A percentile compares a stretch with the other conserved stretches of the same genome.
Evolutionary conservation across 176 grass and related monocot species (phyloP).

Genomic region (Carex littledalei): DNA sequence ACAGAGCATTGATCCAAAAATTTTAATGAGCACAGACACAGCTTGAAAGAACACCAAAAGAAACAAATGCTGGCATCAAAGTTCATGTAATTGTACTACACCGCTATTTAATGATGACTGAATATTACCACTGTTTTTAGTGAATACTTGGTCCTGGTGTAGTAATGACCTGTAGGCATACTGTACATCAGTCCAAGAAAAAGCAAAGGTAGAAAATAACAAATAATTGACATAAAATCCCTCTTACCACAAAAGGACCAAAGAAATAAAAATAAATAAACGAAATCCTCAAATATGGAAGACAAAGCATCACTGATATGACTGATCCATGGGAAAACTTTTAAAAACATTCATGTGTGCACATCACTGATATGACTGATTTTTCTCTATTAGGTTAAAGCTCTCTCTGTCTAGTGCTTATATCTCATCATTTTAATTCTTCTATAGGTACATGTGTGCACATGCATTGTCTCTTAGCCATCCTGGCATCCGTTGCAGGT

Average conservation of each 20-base stretch:
- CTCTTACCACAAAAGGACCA: neutral
- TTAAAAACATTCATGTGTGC: neutral
- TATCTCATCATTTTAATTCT: neutral
- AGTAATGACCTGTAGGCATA: neutral
- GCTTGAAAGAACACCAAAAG: constrained; percentile 18
- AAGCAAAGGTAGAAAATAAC: neutral
- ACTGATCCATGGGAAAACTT: neutral
- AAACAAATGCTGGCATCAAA: neutral
- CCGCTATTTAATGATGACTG: neutral
- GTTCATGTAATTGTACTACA: neutral
- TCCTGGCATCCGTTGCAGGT: constrained; percentile 96
- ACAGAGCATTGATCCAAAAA: no score
- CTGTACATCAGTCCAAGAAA: neutral
- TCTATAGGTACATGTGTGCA: constrained; percentile 94
- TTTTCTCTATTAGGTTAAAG: neutral
- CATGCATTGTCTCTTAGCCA: constrained; percentile 97
- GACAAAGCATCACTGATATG: neutral
- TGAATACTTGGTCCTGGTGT: constrained; percentile 2
- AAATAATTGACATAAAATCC: neutral
- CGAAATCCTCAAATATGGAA: neutral
- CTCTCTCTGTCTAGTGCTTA: constrained; percentile 1
- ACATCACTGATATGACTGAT: neutral
- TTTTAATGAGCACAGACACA: constrained; percentile 1
- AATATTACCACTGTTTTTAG: neutral
- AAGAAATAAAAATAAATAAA: neutral